Percentiles rank a stretch among this genome's conserved stretches.
phyloP scores from a whole-genome alignment of 768 basidiomycete species.

The Leccinum broughii region DNA sequence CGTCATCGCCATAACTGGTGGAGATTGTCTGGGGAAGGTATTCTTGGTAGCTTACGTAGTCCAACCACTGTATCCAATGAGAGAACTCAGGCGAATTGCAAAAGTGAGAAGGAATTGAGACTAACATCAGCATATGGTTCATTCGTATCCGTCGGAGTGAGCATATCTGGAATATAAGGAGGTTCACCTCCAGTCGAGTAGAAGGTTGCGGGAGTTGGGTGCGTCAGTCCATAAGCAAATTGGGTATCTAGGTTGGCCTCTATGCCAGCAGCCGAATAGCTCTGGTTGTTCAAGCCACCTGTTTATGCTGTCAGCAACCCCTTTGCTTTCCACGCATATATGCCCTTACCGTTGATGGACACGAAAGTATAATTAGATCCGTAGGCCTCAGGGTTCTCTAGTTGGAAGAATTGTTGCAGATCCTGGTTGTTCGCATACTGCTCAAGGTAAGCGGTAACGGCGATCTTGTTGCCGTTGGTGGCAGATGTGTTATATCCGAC shows the following conservation, averaged over 20 bases:
- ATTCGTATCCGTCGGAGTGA: slow-evolving; percentile 43
- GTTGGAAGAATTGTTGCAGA: slow-evolving; percentile 49
- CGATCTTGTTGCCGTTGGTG: slow-evolving; percentile 49
- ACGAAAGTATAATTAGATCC: slow-evolving; percentile 53
- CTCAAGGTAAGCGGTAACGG: slow-evolving; percentile 54
- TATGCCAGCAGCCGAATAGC: slow-evolving; percentile 46
- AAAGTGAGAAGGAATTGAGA: background rate
- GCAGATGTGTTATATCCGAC: slow-evolving; percentile 45
- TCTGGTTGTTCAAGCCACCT: slow-evolving; percentile 68
- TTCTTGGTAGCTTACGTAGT: slow-evolving; percentile 48
- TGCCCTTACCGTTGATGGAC: slow-evolving; percentile 51
- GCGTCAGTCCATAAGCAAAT: slow-evolving; percentile 63
- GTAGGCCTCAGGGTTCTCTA: slow-evolving; percentile 48
- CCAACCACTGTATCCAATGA: slow-evolving; percentile 53
- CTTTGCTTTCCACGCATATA: background rate
- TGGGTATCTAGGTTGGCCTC: slow-evolving; percentile 74
- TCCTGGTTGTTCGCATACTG: slow-evolving; percentile 56
- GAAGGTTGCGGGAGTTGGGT: slow-evolving; percentile 59
- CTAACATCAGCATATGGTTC: slow-evolving; percentile 50
- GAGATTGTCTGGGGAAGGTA: slow-evolving; percentile 61
- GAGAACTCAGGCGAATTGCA: background rate
- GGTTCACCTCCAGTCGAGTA: slow-evolving; percentile 66
- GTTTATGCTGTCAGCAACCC: slow-evolving; percentile 9
- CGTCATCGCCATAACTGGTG: slow-evolving; percentile 72
- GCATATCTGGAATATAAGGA: slow-evolving; percentile 53